Evolutionary conservation across 139 green algal genomes (phyloP).

Genomic region (Chlamydomonas sp.): DNA sequence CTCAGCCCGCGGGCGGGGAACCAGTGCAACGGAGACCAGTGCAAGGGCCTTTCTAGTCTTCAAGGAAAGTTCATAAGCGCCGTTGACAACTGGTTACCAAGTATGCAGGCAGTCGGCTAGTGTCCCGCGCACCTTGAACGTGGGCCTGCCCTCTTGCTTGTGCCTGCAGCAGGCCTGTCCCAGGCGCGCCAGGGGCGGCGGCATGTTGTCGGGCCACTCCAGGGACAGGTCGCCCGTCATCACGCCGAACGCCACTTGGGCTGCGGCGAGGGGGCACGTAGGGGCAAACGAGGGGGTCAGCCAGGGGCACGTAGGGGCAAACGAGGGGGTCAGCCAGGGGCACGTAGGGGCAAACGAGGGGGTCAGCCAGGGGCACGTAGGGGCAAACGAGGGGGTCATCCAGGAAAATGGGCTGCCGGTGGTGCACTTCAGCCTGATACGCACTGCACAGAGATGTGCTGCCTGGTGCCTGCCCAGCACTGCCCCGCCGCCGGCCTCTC

Average conservation of each 20-base stretch:
- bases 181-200: constrained; percentile 10
- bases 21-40: too few relatives aligned
- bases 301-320: neutral
- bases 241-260: constrained; percentile 23
- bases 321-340: neutral
- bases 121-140: constrained; percentile 5
- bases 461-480: neutral
- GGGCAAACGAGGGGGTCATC: neutral
- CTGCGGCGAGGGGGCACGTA: neutral
- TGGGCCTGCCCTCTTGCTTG: neutral
- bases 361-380: neutral
- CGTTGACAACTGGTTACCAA: too few relatives aligned
- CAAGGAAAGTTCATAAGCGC: too few relatives aligned
- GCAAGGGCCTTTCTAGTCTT: too few relatives aligned
- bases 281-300: neutral
- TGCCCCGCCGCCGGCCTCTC: neutral
- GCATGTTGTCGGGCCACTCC: constrained; percentile 25
- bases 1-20: too few relatives aligned
- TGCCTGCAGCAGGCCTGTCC: constrained; percentile 19
- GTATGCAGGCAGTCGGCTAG: too few relatives aligned
- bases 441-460: too few relatives aligned
- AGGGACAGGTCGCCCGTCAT: constrained; percentile 21
- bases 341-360: neutral
- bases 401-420: too few relatives aligned
- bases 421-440: too few relatives aligned